phyloP scores from a whole-genome alignment of 306 rosid species.

The Alnus glutinosa region DNA sequence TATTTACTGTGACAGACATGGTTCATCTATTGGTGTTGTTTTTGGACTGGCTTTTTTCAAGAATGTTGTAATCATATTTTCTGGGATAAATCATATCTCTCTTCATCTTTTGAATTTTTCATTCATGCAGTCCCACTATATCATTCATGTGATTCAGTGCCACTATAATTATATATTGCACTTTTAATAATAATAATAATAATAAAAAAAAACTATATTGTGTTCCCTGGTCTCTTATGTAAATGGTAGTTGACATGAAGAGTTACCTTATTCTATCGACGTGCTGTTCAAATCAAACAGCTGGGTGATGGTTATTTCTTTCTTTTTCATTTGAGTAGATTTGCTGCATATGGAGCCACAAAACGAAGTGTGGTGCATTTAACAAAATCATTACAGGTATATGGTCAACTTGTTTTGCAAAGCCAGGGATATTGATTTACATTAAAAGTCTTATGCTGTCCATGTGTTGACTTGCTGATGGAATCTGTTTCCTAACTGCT shows the following conservation, averaged over 20 bases:
- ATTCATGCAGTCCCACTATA: background rate
- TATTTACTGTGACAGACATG: background rate
- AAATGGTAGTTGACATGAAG: background rate
- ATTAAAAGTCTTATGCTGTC: background rate
- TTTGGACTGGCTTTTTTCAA: background rate
- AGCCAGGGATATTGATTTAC: conserved; percentile 1
- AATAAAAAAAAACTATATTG: background rate
- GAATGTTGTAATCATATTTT: background rate
- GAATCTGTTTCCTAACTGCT: conserved; percentile 4
- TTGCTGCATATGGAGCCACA: conserved; percentile 99
- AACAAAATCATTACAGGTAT: conserved; percentile 92
- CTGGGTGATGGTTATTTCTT: conserved; percentile 10
- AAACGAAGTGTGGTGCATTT: conserved; percentile 97
- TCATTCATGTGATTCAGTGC: background rate
- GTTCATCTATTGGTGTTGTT: background rate
- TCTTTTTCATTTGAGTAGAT: conserved; percentile 47
- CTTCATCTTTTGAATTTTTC: background rate
- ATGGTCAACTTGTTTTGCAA: conserved; percentile 16
- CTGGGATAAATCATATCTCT: background rate
- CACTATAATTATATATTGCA: background rate
- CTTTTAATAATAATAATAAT: background rate
- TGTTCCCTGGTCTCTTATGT: background rate
- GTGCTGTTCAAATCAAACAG: background rate
- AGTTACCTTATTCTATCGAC: background rate
- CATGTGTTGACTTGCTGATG: background rate